Evolutionary conservation across 352 stramenopile species (phyloP).

Genomic region (Phytophthora pisi): DNA sequence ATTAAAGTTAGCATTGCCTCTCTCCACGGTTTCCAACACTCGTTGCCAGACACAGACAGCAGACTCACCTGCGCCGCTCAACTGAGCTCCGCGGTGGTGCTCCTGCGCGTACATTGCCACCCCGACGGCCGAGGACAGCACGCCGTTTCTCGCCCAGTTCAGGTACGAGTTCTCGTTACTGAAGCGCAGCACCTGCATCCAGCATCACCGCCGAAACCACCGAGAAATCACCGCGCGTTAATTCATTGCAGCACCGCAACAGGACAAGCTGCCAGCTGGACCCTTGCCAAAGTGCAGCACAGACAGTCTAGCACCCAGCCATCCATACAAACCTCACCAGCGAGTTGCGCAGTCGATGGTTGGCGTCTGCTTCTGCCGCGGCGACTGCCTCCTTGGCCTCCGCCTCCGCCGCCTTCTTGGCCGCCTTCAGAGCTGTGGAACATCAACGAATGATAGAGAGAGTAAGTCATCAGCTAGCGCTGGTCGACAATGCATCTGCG

Average conservation of each 20-base stretch:
- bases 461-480: too few relatives aligned
- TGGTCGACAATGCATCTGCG: too few relatives aligned
- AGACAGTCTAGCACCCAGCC: slow-evolving; percentile 2
- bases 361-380: slow-evolving; percentile 37
- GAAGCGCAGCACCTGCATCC: slow-evolving; percentile 70
- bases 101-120: slow-evolving; percentile 91
- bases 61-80: slow-evolving; percentile 72
- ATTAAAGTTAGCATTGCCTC: background rate
- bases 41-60: background rate
- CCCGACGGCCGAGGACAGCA: slow-evolving; percentile 80
- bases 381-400: slow-evolving; percentile 32
- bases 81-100: slow-evolving; percentile 83
- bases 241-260: slow-evolving; percentile 5
- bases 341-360: slow-evolving; percentile 38
- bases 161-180: slow-evolving; percentile 90
- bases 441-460: slow-evolving; percentile 1
- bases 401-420: slow-evolving; percentile 39
- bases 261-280: too few relatives aligned
- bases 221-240: slow-evolving; percentile 18
- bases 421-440: slow-evolving; percentile 23
- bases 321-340: slow-evolving; percentile 25
- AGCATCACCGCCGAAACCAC: background rate
- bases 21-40: background rate
- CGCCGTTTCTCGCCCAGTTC: slow-evolving; percentile 88
- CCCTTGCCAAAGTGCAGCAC: background rate